Conservation (phyloP, 106 monocot genomes). For the Apostasia ramifera region DNA sequence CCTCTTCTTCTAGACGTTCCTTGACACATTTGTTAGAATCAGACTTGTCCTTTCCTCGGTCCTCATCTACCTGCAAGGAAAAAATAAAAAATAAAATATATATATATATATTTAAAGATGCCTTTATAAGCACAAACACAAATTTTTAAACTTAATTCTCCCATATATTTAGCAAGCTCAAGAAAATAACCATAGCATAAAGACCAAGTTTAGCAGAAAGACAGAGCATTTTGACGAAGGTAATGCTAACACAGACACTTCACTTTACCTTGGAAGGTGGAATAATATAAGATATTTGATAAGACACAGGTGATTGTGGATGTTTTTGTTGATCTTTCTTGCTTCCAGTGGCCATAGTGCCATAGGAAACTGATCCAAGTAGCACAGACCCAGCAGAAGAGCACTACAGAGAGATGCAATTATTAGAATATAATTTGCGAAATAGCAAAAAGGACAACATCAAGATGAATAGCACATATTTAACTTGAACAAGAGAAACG, state of each 20-base stretch:
- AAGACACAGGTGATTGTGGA: constrained; percentile 43
- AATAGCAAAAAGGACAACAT: not conserved
- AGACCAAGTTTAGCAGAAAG: too few relatives aligned
- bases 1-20: constrained; percentile 81
- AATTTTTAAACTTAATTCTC: too few relatives aligned
- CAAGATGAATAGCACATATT: not conserved
- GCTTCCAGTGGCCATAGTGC: constrained; percentile 34
- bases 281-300: constrained; percentile 65
- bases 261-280: constrained; percentile 63
- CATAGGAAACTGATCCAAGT: constrained; percentile 80
- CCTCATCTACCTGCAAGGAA: constrained; percentile 52
- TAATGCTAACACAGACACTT: not conserved
- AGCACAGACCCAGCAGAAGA: constrained; percentile 61
- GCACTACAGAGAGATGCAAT: constrained; percentile 39
- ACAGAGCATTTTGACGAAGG: too few relatives aligned
- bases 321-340: constrained; percentile 45
- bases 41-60: constrained; percentile 43
- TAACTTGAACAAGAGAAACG: not conserved
- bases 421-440: constrained; percentile 7
- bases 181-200: too few relatives aligned
- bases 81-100: not conserved
- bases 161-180: too few relatives aligned
- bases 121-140: too few relatives aligned
- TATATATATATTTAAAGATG: too few relatives aligned
- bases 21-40: constrained; percentile 33